Evolutionary conservation across 2,329 filamentous ascomycete species (phyloP).

Genomic region (Sarocladium oryzae): DNA sequence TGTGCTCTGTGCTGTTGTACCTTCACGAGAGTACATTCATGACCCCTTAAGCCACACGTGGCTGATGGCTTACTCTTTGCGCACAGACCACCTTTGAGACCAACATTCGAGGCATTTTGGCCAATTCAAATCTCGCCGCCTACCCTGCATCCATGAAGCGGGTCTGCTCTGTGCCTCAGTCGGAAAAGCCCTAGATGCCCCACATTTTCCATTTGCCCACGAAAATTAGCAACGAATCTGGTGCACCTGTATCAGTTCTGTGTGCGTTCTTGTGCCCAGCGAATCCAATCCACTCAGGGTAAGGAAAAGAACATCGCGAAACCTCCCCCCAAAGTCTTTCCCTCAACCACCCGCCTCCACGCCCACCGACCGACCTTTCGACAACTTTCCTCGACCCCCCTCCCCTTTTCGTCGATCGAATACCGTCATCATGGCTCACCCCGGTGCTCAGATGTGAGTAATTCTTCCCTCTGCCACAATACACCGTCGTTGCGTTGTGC

Average conservation of each 20-base stretch:
- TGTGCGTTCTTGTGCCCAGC: neutral
- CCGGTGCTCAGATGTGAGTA: slow-evolving; percentile 58
- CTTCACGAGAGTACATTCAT: too few relatives aligned
- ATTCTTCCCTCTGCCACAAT: slow-evolving; percentile 10
- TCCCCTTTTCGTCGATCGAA: slow-evolving; percentile 23
- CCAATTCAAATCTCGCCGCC: too few relatives aligned
- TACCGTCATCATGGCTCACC: slow-evolving; percentile 51
- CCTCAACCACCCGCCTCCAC: slow-evolving; percentile 8
- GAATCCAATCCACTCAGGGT: slow-evolving; percentile 5
- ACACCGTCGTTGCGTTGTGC: neutral
- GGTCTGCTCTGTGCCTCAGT: neutral
- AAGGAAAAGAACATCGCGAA: slow-evolving; percentile 8
- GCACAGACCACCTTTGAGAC: neutral
- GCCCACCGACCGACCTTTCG: slow-evolving; percentile 7
- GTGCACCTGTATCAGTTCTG: neutral
- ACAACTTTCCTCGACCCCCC: slow-evolving; percentile 13
- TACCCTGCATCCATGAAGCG: neutral
- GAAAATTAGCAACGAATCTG: slow-evolving; percentile 8
- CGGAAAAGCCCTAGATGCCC: slow-evolving; percentile 4
- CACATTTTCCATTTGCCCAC: slow-evolving; percentile 6
- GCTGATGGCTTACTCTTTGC: neutral
- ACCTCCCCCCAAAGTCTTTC: neutral
- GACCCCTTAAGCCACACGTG: neutral
- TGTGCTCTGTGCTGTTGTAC: too few relatives aligned
- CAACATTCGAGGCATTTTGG: too few relatives aligned